Conservation (phyloP, 768 basidiomycete genomes). For the Boletellus sp. region DNA sequence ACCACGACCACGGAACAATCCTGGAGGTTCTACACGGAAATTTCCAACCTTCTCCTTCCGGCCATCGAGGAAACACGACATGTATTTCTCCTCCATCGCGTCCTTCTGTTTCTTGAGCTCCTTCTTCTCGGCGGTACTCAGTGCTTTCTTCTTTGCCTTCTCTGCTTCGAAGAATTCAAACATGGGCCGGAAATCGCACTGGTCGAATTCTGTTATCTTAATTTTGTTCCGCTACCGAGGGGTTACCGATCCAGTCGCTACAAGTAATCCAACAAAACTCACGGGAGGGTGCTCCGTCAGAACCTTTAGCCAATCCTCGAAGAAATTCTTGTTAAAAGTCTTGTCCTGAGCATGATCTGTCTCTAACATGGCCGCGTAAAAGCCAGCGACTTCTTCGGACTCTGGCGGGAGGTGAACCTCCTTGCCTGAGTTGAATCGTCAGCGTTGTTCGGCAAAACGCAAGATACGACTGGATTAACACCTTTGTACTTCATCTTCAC, state of each 20-base stretch:
- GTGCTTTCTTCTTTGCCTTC: slow-evolving; percentile 87
- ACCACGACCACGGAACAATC: slow-evolving; percentile 96
- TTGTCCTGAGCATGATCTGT: slow-evolving; percentile 88
- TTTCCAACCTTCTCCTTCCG: slow-evolving; percentile 98
- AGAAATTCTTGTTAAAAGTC: slow-evolving; percentile 93
- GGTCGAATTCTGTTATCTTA: slow-evolving; percentile 69
- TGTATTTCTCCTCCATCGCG: slow-evolving; percentile 78
- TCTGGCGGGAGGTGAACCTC: slow-evolving; percentile 74
- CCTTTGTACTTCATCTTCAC: slow-evolving; percentile 97
- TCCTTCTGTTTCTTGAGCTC: slow-evolving; percentile 84
- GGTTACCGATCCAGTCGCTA: slow-evolving; percentile 8
- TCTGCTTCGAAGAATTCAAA: slow-evolving; percentile 89
- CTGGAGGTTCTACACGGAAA: slow-evolving; percentile 97
- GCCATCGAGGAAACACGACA: slow-evolving; percentile 85
- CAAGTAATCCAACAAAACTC: slow-evolving; percentile 30
- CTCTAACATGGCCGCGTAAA: slow-evolving; percentile 90
- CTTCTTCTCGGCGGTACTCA: slow-evolving; percentile 88
- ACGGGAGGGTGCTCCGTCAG: slow-evolving; percentile 83
- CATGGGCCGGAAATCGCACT: slow-evolving; percentile 95
- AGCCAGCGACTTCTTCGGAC: slow-evolving; percentile 94
- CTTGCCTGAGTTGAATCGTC: slow-evolving; percentile 52
- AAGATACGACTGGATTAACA: slow-evolving; percentile 35
- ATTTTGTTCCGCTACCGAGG: slow-evolving; percentile 58
- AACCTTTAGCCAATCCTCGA: slow-evolving; percentile 80
- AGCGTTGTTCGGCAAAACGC: slow-evolving; percentile 8